Evolutionary conservation across 148 eudicot genomes (phyloP).

Genomic region (Vaccinium macrocarpon): DNA sequence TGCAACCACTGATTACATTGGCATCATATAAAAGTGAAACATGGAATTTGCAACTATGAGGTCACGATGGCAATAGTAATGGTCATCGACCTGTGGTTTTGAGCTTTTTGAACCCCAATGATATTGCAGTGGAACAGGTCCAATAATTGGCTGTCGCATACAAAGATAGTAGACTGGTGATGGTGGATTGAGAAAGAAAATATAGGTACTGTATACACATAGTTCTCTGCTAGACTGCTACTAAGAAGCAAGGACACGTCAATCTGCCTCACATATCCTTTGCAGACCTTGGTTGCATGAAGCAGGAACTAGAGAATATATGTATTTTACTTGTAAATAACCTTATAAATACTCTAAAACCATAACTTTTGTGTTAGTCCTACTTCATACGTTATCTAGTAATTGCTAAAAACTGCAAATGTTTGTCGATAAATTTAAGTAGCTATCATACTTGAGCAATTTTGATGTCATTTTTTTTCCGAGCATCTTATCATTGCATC

Average conservation of each 20-base stretch:
- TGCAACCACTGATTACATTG: slow-evolving; percentile 17
- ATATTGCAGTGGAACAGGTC: background rate
- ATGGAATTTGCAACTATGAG: background rate
- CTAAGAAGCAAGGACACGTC: background rate
- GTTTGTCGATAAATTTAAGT: background rate
- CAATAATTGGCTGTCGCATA: background rate
- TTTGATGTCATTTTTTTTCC: background rate
- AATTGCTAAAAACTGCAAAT: background rate
- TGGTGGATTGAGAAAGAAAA: background rate
- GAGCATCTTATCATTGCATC: background rate
- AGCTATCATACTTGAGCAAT: background rate
- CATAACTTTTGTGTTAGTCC: background rate
- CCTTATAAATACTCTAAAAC: background rate
- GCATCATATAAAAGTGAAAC: background rate
- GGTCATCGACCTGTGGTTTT: background rate
- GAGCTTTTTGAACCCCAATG: background rate
- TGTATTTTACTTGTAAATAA: background rate
- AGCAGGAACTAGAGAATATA: background rate
- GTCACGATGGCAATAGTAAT: background rate
- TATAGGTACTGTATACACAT: background rate
- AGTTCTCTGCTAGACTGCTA: background rate
- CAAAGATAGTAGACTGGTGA: background rate
- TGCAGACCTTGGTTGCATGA: background rate
- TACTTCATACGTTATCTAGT: background rate
- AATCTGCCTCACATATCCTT: background rate